These are phyloP conservation scores for Talaromyces albobiverticillius DNA, from an alignment of 2,329 filamentous ascomycete genomes.

Conservation along the genomic window DNA sequence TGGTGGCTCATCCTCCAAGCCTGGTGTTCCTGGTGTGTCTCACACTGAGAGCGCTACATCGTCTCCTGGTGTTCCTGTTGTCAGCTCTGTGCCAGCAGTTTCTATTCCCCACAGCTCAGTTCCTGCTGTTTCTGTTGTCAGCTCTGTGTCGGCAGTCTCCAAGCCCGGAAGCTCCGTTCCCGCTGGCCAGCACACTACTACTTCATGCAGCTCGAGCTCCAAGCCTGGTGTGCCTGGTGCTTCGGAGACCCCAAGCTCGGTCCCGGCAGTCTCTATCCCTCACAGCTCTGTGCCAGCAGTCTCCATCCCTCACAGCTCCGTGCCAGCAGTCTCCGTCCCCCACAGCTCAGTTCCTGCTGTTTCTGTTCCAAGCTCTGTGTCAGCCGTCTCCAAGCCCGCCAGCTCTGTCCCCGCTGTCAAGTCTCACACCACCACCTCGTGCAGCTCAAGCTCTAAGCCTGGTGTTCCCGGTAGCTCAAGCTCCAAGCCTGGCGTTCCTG, in stretches of 20 bases:
- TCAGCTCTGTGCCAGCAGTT: not conserved
- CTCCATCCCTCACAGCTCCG: not conserved
- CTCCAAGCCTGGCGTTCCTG: too few species aligned
- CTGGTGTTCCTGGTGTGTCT: not conserved
- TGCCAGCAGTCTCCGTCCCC: not conserved
- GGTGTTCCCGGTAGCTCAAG: not conserved
- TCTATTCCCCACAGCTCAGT: not conserved
- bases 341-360: not conserved
- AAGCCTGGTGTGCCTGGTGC: not conserved
- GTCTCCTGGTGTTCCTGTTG: not conserved
- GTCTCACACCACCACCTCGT: not conserved
- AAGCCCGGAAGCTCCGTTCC: not conserved
- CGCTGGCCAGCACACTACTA: not conserved
- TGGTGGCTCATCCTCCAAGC: not conserved
- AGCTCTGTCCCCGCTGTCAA: too few species aligned
- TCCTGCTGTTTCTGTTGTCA: too few species aligned
- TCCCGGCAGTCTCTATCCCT: not conserved
- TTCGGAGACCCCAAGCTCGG: not conserved
- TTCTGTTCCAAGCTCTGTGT: not conserved
- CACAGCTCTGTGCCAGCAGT: not conserved
- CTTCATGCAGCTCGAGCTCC: not conserved
- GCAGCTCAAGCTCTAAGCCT: not conserved
- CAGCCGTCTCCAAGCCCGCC: too few species aligned
- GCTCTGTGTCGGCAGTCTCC: too few species aligned
- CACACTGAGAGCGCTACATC: not conserved